These are phyloP conservation scores for Hypoxylon intermedium DNA, from an alignment of 495 filamentous ascomycete genomes.

Conservation along the genomic window DNA sequence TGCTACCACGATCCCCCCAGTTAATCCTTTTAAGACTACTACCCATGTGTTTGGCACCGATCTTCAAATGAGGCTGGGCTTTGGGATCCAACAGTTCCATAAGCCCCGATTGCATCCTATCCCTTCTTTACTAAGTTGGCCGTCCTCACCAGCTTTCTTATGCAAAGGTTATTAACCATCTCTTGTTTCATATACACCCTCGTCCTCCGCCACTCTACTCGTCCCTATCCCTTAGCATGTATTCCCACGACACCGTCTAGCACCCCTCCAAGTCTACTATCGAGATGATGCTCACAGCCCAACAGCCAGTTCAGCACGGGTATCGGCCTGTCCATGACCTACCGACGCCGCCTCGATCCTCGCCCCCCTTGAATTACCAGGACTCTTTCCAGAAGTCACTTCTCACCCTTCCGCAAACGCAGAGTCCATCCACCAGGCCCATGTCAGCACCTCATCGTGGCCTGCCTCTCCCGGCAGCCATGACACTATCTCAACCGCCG, in stretches of 20 bases:
- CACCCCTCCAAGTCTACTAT: conserved; percentile 35
- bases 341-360: conserved; percentile 68
- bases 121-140: conserved; percentile 57
- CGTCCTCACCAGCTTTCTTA: conserved; percentile 59
- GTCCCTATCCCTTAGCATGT: conserved; percentile 34
- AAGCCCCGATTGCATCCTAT: conserved; percentile 55
- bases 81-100: conserved; percentile 59
- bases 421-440: conserved; percentile 54
- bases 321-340: conserved; percentile 74
- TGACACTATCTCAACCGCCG: conserved; percentile 65
- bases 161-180: conserved; percentile 59
- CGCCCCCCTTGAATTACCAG: conserved; percentile 62
- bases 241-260: conserved; percentile 31
- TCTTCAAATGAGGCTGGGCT: conserved; percentile 56
- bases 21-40: conserved; percentile 43
- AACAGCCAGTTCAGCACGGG: conserved; percentile 69
- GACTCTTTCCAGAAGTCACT: conserved; percentile 55
- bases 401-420: conserved; percentile 46
- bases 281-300: conserved; percentile 71
- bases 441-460: conserved; percentile 80
- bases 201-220: conserved; percentile 19
- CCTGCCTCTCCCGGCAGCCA: conserved; percentile 75
- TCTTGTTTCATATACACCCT: conserved; percentile 40
- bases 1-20: conserved; percentile 37
- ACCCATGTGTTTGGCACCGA: conserved; percentile 45